These are phyloP conservation scores for Suillus luteus DNA, from an alignment of 768 basidiomycete genomes.

Conservation along the genomic window DNA sequence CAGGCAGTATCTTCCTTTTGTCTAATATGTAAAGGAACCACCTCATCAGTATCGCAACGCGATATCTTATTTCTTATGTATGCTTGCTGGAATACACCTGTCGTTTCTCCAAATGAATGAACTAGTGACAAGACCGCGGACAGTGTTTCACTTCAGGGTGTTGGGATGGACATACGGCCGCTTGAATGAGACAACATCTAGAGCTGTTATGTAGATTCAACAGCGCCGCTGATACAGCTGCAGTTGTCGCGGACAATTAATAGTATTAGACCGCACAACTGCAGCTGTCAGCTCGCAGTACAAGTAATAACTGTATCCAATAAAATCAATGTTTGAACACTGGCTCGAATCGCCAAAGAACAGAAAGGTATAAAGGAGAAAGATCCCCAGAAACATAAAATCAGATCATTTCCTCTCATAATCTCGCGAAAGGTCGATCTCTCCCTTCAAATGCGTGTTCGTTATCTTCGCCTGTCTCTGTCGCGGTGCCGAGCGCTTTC, in stretches of 20 bases:
- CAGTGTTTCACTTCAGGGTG: no score
- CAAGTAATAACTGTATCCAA: neutral
- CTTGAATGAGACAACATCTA: neutral
- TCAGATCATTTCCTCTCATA: constrained; percentile 39
- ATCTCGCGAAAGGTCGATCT: constrained; percentile 83
- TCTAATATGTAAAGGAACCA: constrained; percentile 46
- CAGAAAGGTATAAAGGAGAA: neutral
- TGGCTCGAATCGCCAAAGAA: neutral
- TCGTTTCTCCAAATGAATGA: neutral
- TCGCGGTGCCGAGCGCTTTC: constrained; percentile 70
- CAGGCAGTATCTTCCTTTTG: constrained; percentile 51
- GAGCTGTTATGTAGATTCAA: no score
- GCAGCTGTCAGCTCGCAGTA: neutral
- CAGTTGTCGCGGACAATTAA: neutral
- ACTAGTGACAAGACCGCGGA: neutral
- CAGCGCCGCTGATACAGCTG: neutral
- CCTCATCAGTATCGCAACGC: neutral
- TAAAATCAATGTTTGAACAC: no score
- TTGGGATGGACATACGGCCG: neutral
- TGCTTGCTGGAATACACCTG: neutral
- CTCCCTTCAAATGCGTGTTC: constrained; percentile 83
- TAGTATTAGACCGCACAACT: neutral
- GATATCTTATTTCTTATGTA: neutral
- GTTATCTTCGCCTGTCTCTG: constrained; percentile 83
- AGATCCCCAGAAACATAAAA: neutral